Conservation (phyloP, 148 eudicot species). For the Spergularia marina region DNA sequence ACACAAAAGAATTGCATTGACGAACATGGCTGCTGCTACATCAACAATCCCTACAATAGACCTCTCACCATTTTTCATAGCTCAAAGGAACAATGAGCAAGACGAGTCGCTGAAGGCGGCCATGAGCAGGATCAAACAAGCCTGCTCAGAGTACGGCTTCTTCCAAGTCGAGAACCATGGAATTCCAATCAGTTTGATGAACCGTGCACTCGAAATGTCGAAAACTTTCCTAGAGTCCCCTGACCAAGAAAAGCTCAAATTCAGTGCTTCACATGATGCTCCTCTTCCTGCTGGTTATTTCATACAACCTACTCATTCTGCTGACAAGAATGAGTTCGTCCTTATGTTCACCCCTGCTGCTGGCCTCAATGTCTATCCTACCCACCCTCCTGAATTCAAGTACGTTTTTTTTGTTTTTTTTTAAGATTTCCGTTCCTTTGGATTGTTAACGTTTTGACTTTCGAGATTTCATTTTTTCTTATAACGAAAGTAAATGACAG, state of each 20-base stretch:
- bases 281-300: constrained; percentile 17
- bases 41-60: constrained; percentile 11
- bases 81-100: neutral
- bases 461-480: neutral
- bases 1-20: neutral
- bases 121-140: neutral
- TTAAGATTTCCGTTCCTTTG: too few species aligned
- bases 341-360: constrained; percentile 12
- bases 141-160: constrained; percentile 4
- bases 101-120: neutral
- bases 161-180: constrained; percentile 16
- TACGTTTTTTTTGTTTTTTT: neutral
- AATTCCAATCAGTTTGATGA: neutral
- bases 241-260: neutral
- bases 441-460: neutral
- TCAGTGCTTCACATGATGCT: neutral
- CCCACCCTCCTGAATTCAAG: constrained; percentile 8
- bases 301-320: constrained; percentile 1
- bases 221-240: neutral
- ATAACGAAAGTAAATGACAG: neutral
- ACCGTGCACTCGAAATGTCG: neutral
- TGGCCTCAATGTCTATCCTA: constrained; percentile 17
- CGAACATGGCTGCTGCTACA: neutral
- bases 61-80: constrained; percentile 6
- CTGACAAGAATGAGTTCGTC: constrained; percentile 15